phyloP scores from a whole-genome alignment of 495 filamentous ascomycete genomes.

The Aspergillus olivimuriae region DNA sequence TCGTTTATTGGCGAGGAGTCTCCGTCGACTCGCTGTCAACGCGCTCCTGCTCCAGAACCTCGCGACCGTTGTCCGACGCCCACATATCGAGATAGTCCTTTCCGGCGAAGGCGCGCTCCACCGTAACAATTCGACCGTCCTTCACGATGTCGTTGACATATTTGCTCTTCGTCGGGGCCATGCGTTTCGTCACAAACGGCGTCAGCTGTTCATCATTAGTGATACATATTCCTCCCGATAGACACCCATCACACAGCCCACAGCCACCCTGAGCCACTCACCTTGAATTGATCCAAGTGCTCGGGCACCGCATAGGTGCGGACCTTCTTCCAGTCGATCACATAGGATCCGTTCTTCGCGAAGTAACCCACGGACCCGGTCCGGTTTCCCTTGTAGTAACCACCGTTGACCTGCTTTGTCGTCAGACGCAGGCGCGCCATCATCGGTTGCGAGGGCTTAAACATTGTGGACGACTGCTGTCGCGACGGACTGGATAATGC shows the following conservation, averaged over 20 bases:
- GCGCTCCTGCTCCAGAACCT: slow-evolving; percentile 25
- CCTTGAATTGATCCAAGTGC: slow-evolving; percentile 62
- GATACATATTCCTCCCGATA: slow-evolving; percentile 8
- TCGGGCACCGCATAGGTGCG: slow-evolving; percentile 82
- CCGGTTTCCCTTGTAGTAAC: slow-evolving; percentile 94
- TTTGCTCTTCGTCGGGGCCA: slow-evolving; percentile 36
- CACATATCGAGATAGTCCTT: slow-evolving; percentile 37
- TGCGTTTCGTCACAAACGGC: slow-evolving; percentile 71
- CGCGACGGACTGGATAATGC: not conserved
- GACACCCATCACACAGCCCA: not conserved
- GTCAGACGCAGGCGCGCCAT: slow-evolving; percentile 66
- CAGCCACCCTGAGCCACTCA: too few relatives aligned
- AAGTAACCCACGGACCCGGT: slow-evolving; percentile 81
- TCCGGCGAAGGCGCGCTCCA: slow-evolving; percentile 27
- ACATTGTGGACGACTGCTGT: slow-evolving; percentile 33
- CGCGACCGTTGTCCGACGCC: slow-evolving; percentile 29
- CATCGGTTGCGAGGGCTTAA: slow-evolving; percentile 66
- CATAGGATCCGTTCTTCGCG: slow-evolving; percentile 77
- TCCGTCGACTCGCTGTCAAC: slow-evolving; percentile 8
- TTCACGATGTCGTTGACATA: slow-evolving; percentile 30
- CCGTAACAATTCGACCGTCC: slow-evolving; percentile 17
- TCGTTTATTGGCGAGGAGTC: slow-evolving; percentile 4
- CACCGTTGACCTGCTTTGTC: slow-evolving; percentile 87
- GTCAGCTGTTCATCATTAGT: slow-evolving; percentile 55
- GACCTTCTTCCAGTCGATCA: slow-evolving; percentile 78